These are phyloP conservation scores for Podospora conica DNA, from an alignment of 495 filamentous ascomycete species.

Conservation along the genomic window DNA sequence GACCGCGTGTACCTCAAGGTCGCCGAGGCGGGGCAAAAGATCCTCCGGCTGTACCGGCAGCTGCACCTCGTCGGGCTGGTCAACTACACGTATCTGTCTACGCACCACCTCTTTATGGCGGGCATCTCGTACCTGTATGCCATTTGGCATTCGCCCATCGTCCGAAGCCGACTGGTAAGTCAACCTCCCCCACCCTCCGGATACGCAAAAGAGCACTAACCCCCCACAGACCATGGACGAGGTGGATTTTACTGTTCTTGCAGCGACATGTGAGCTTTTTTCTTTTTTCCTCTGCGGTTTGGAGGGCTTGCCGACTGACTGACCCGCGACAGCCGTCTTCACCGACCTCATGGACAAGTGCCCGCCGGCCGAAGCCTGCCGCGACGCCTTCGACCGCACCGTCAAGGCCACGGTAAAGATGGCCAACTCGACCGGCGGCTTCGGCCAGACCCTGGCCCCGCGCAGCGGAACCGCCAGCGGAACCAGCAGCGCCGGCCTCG, in stretches of 20 bases:
- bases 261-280: no score
- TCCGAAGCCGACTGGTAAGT: slow-evolving; percentile 75
- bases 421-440: slow-evolving; percentile 77
- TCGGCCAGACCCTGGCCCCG: slow-evolving; percentile 43
- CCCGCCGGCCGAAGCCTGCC: slow-evolving; percentile 56
- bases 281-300: no score
- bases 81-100: slow-evolving; percentile 95
- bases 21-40: slow-evolving; percentile 89
- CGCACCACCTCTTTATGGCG: slow-evolving; percentile 95
- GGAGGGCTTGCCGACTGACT: no score
- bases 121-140: slow-evolving; percentile 95
- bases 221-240: slow-evolving; percentile 72
- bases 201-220: slow-evolving; percentile 25
- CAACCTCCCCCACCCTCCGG: not conserved
- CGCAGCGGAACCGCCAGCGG: not conserved
- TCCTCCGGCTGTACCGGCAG: slow-evolving; percentile 83
- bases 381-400: slow-evolving; percentile 93
- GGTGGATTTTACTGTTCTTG: slow-evolving; percentile 90
- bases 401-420: slow-evolving; percentile 91
- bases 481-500: not conserved
- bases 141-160: slow-evolving; percentile 90
- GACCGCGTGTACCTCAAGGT: slow-evolving; percentile 89
- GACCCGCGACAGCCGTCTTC: slow-evolving; percentile 64
- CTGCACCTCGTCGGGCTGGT: slow-evolving; percentile 82
- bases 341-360: slow-evolving; percentile 39